Conservation (phyloP, 352 stramenopile species). For the Pythium periplocum region DNA sequence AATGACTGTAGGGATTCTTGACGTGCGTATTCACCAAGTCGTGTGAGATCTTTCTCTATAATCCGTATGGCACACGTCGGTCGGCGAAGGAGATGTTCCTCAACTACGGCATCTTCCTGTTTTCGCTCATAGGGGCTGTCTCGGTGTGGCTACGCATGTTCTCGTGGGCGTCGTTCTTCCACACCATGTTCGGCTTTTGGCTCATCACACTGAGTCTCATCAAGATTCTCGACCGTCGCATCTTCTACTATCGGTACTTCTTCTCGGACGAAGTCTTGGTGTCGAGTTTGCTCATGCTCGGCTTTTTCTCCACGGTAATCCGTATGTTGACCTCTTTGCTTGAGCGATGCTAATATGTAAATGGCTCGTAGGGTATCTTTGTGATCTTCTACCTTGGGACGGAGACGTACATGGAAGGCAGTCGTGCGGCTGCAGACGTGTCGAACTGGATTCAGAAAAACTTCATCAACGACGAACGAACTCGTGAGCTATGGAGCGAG, state of each 20-base stretch:
- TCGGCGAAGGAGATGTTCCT: slow-evolving; percentile 80
- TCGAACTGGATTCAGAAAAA: slow-evolving; percentile 82
- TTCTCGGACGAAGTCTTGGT: slow-evolving; percentile 86
- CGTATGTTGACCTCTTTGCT: background rate
- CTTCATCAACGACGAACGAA: slow-evolving; percentile 85
- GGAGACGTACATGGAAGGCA: slow-evolving; percentile 85
- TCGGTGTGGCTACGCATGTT: slow-evolving; percentile 87
- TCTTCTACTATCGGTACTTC: slow-evolving; percentile 89
- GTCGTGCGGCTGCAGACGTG: slow-evolving; percentile 59
- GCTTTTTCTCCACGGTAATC: slow-evolving; percentile 76
- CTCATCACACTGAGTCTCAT: slow-evolving; percentile 59
- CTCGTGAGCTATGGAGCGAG: slow-evolving; percentile 75
- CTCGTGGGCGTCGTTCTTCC: slow-evolving; percentile 74
- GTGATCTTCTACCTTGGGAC: slow-evolving; percentile 80
- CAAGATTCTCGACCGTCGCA: slow-evolving; percentile 76
- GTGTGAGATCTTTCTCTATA: slow-evolving; percentile 66
- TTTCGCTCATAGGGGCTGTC: slow-evolving; percentile 74
- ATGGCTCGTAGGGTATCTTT: slow-evolving; percentile 45
- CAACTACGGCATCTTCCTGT: slow-evolving; percentile 87
- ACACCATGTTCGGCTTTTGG: slow-evolving; percentile 63
- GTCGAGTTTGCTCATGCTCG: slow-evolving; percentile 68
- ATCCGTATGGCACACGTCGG: slow-evolving; percentile 54
- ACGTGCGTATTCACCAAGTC: slow-evolving; percentile 79
- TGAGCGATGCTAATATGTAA: too few species aligned
- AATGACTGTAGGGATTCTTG: slow-evolving; percentile 46